These are phyloP conservation scores for Decorospora gaudefroyi DNA, from an alignment of 2,329 filamentous ascomycete genomes.

Conservation along the genomic window DNA sequence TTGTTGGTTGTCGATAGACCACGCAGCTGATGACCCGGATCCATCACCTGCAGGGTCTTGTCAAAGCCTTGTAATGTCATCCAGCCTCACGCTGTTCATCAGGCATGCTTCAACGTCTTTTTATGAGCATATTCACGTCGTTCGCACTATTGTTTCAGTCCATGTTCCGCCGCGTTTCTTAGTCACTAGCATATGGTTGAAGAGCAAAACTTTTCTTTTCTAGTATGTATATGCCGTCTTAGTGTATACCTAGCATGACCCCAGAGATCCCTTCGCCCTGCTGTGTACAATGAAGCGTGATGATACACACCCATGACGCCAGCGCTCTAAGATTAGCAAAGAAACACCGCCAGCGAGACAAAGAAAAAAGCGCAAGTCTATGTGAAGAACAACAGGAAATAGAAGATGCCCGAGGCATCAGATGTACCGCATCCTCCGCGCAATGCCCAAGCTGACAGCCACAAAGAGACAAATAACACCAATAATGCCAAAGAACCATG, in stretches of 20 bases:
- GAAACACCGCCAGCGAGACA: no score
- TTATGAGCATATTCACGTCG: no score
- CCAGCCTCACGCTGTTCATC: no score
- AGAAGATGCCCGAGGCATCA: no score
- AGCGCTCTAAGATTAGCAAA: slow-evolving; percentile 9
- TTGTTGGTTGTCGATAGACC: no score
- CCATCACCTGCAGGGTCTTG: no score
- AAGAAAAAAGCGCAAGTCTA: slow-evolving; percentile 2
- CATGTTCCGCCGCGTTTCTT: no score
- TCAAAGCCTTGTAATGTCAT: no score
- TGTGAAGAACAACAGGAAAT: slow-evolving; percentile 1
- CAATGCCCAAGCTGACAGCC: slow-evolving; percentile 46
- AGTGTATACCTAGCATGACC: slow-evolving; percentile 9
- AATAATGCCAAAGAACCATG: slow-evolving; percentile 66
- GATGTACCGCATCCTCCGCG: slow-evolving; percentile 52
- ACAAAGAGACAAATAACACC: slow-evolving; percentile 58
- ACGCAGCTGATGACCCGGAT: no score
- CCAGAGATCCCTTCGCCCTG: slow-evolving; percentile 1
- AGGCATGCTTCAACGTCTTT: no score
- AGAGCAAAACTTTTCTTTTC: slow-evolving; percentile 16
- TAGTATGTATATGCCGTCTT: slow-evolving; percentile 7
- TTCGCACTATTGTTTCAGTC: no score
- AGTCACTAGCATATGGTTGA: neutral
- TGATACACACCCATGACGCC: slow-evolving; percentile 8
- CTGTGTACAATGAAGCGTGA: slow-evolving; percentile 4